Evolutionary conservation across 345 rosid species (phyloP).

Genomic region (Dovyalis caffra): DNA sequence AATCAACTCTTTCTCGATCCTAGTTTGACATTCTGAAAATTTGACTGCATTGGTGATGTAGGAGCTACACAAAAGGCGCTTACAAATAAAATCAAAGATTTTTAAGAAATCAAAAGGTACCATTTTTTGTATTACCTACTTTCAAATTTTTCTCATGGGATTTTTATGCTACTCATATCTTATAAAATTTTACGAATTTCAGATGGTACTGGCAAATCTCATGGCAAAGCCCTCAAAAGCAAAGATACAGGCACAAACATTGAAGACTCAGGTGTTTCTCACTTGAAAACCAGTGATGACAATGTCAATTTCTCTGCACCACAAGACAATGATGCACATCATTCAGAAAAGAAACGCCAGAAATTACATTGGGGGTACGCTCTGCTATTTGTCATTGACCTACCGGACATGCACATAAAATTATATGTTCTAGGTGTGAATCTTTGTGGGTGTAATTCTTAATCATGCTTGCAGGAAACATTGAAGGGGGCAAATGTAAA

Average conservation of each 20-base stretch:
- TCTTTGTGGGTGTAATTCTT: constrained; percentile 1
- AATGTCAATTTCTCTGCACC: constrained; percentile 9
- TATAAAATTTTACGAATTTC: constrained; percentile 12
- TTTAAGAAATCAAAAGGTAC: constrained; percentile 50
- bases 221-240: constrained; percentile 16
- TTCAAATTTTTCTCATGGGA: not conserved
- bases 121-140: not conserved
- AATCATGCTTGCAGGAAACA: not conserved
- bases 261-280: constrained; percentile 22
- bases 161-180: not conserved
- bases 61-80: constrained; percentile 76
- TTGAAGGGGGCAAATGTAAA: not conserved
- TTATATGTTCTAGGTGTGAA: too few species aligned
- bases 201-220: constrained; percentile 19
- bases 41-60: constrained; percentile 11
- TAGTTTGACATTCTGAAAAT: too few species aligned
- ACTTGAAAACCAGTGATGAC: constrained; percentile 16
- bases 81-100: constrained; percentile 54
- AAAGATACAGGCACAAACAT: constrained; percentile 9
- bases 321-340: constrained; percentile 17
- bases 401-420: too few species aligned
- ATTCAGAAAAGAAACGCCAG: constrained; percentile 43
- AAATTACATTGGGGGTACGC: constrained; percentile 74
- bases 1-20: not conserved
- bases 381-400: too few species aligned